Base-by-base conservation (phyloP, 169 alveolate species). In the Plasmodium relictum region DNA sequence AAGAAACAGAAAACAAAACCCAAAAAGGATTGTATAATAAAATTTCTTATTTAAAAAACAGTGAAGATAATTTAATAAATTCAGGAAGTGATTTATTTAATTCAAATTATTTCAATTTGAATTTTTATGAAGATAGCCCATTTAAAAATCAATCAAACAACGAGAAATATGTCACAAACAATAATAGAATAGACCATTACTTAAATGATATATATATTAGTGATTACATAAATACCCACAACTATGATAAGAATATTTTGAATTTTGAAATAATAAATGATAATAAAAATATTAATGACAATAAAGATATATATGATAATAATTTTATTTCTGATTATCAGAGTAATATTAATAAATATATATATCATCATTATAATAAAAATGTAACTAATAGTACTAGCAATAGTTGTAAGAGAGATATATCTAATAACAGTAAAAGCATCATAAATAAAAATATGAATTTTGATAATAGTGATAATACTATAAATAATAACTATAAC, bases 201-300 rank as follows among this genome's bases (percentile, higher is more conserved):
- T 45, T 73, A 18, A 73, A 52, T 10, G 88, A 73, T 31, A 59
- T 73, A 45, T 73, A 73, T 52, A 50, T 61, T 48, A 65, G 45
- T 65, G 76, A 78, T 50, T 78, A 63, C n/a, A 31, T 58, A 69
- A 58, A 39, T 37, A 22, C 14, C 14, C 45, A 78, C 50, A 78
- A 50, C n/a, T 78, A 70, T 56, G 73, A 56, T 41, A 50, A 45
- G 12, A 16, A 69, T 20, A 22, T 63, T 22, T 78, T 78, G 44
- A 78, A 42, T 56, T 45, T 45, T 26, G 78, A 63, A 48, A 39
- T 69, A 24, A 65, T 56, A 45, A 73, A 73, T 63, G 31, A 58
- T 39, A 42, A 50, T 26, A 48, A 73, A 22, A 78, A 66, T 45
- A 41, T 14, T 31, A 65, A 48, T 78, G 70, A 69, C 16, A 69